phyloP scores from a whole-genome alignment of 352 stramenopile species.

The Phytopythium vexans region DNA sequence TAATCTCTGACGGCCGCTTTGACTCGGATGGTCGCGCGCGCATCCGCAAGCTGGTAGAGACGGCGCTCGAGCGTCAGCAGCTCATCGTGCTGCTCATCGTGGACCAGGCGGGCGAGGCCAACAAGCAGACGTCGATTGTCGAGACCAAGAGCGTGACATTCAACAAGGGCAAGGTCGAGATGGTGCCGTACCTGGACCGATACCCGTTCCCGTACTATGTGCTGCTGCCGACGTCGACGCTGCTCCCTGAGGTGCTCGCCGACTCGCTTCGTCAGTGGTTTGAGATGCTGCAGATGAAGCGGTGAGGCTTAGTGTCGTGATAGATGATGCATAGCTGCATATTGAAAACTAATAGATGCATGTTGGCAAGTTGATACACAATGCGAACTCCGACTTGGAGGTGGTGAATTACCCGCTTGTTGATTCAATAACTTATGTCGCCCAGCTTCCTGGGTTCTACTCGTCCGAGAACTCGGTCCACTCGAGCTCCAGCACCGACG shows the following conservation, averaged over 20 bases:
- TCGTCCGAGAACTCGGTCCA: conserved; percentile 92
- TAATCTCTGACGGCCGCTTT: conserved; percentile 99
- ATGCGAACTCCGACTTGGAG: too few relatives aligned
- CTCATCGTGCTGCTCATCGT: conserved; percentile 98
- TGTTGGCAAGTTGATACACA: too few relatives aligned
- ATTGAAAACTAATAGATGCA: too few relatives aligned
- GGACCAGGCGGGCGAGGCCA: conserved; percentile 67
- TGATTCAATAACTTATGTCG: too few relatives aligned
- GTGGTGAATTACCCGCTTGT: too few relatives aligned
- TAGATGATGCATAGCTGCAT: background rate
- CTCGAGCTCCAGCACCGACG: conserved; percentile 95
- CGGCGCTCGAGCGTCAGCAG: conserved; percentile 97
- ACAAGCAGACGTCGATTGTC: conserved; percentile 92
- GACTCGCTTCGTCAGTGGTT: conserved; percentile 99
- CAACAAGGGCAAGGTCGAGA: conserved; percentile 93
- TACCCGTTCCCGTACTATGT: conserved; percentile 99
- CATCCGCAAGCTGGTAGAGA: conserved; percentile 95
- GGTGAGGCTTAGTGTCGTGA: conserved; percentile 10
- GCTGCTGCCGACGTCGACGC: conserved; percentile 92
- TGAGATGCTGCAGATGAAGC: conserved; percentile 92
- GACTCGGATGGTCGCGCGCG: conserved; percentile 94
- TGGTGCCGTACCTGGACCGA: conserved; percentile 98
- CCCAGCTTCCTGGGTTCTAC: conserved; percentile 15
- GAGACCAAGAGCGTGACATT: conserved; percentile 98
- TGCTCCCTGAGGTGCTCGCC: conserved; percentile 98